Percentiles rank a stretch among this genome's conserved stretches.
Evolutionary conservation across 169 alveolate species (phyloP).

Genomic region (Blepharisma undulans): DNA sequence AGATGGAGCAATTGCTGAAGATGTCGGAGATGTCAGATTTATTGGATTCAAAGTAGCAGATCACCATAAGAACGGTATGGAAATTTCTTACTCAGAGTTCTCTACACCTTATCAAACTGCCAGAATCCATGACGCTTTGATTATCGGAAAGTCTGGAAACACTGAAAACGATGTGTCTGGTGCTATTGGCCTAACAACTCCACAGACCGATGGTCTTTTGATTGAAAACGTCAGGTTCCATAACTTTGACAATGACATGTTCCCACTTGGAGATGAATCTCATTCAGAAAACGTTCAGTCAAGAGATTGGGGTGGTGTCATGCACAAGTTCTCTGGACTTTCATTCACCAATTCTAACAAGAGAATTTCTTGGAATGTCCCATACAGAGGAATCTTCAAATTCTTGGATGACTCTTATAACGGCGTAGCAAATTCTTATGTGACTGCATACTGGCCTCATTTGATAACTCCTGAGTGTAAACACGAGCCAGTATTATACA

Average conservation of each 20-base stretch:
- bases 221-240: constrained; percentile 41
- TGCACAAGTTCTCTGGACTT: not conserved
- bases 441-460: constrained; percentile 39
- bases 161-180: not conserved
- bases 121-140: constrained; percentile 21
- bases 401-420: constrained; percentile 47
- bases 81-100: constrained; percentile 23
- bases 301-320: constrained; percentile 49
- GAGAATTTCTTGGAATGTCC: constrained; percentile 29
- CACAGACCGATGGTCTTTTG: constrained; percentile 57
- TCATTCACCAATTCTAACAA: constrained; percentile 1
- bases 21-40: constrained; percentile 49
- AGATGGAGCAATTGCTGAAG: constrained; percentile 56
- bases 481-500: not conserved
- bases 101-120: constrained; percentile 8
- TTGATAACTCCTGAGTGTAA: constrained; percentile 50
- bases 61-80: constrained; percentile 53
- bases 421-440: constrained; percentile 38
- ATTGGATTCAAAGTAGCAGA: constrained; percentile 52
- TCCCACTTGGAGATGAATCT: constrained; percentile 47
- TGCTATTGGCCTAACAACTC: constrained; percentile 50
- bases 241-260: constrained; percentile 34
- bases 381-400: constrained; percentile 48
- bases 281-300: constrained; percentile 41
- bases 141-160: constrained; percentile 44